phyloP scores from a whole-genome alignment of 2,329 filamentous ascomycete genomes.

The Cucurbitaria berberidis region DNA sequence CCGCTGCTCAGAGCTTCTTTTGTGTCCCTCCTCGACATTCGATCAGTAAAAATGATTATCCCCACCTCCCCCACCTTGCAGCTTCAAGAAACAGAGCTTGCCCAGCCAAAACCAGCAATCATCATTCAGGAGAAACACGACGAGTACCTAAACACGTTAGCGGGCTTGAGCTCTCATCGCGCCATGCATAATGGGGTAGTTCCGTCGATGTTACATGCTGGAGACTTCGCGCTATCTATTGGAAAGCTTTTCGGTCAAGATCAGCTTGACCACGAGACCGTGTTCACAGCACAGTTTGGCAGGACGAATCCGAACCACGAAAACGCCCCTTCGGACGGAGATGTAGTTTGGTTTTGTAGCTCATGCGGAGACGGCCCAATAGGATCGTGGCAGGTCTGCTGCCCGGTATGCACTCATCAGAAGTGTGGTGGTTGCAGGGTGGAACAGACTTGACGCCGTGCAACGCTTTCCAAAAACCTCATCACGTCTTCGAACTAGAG shows the following conservation, averaged over 20 bases:
- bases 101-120: background rate
- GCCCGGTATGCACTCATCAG: conserved; percentile 13
- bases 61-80: background rate
- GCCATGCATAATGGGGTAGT: background rate
- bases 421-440: conserved; percentile 6
- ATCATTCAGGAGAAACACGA: background rate
- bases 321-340: conserved; percentile 10
- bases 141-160: background rate
- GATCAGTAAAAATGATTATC: background rate
- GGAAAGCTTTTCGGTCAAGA: background rate
- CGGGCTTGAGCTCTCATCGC: background rate
- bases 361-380: conserved; percentile 23
- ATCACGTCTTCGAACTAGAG: background rate
- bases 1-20: background rate
- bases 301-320: background rate
- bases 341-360: conserved; percentile 21
- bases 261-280: background rate
- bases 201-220: background rate
- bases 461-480: background rate
- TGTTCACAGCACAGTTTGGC: background rate
- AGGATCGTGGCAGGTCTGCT: conserved; percentile 4
- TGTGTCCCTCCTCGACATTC: background rate
- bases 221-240: background rate
- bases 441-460: background rate
- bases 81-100: background rate